Evolutionary conservation across 768 basidiomycete species (phyloP).

Genomic region (Trametes sanguinea): DNA sequence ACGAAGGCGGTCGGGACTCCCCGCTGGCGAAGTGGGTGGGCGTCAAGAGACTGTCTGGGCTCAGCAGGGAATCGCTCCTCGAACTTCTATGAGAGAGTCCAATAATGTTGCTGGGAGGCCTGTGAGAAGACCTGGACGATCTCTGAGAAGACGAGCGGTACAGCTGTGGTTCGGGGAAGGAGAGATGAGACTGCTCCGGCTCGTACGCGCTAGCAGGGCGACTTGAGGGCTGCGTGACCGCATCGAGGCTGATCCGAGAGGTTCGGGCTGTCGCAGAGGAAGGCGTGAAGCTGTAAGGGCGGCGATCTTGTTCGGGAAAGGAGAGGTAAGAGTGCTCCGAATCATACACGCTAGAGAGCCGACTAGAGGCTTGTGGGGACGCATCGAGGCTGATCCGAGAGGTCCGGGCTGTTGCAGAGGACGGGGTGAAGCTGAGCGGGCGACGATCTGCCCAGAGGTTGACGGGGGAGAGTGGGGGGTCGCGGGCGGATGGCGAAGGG

Average conservation of each 20-base stretch:
- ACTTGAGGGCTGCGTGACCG: slow-evolving; percentile 33
- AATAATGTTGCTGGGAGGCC: slow-evolving; percentile 1
- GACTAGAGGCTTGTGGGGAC: slow-evolving; percentile 35
- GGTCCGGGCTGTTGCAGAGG: slow-evolving; percentile 5
- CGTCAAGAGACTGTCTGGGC: slow-evolving; percentile 18
- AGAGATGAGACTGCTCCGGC: slow-evolving; percentile 22
- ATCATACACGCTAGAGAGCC: slow-evolving; percentile 43
- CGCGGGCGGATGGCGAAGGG: slow-evolving; percentile 33
- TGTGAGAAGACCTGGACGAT: slow-evolving; percentile 22
- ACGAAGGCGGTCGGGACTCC: slow-evolving; percentile 32
- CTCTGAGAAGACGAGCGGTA: slow-evolving; percentile 30
- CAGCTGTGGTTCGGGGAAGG: slow-evolving; percentile 33
- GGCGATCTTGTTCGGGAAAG: slow-evolving; percentile 28
- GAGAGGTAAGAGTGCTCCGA: slow-evolving; percentile 22
- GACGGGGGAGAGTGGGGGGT: slow-evolving; percentile 34
- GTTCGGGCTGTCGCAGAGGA: slow-evolving; percentile 13
- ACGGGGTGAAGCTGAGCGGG: slow-evolving; percentile 17
- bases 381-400: slow-evolving; percentile 26
- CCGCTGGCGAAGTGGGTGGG: slow-evolving; percentile 20
- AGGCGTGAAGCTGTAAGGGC: neutral
- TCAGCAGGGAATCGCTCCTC: slow-evolving; percentile 28
- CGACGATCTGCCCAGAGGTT: slow-evolving; percentile 38
- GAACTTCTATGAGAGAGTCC: slow-evolving; percentile 27
- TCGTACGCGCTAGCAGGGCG: slow-evolving; percentile 44
- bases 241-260: slow-evolving; percentile 24